Evolutionary conservation across 2,329 filamentous ascomycete species (phyloP), one percentile per base, ranked within the genome.

Genomic region (Malbranchea cinnamomea): DNA sequence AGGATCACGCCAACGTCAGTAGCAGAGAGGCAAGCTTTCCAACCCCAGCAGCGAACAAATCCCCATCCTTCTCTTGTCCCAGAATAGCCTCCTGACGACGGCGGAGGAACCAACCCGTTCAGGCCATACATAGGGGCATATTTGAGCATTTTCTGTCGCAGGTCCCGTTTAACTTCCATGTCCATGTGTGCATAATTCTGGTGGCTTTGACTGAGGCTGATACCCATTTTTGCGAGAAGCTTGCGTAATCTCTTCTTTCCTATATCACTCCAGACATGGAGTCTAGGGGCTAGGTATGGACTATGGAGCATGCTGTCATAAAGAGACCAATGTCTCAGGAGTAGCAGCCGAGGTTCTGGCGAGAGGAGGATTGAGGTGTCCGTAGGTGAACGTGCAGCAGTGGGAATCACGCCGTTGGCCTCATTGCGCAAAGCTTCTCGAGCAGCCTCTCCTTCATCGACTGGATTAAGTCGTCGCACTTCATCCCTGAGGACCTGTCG

Each of bases 281-380:
- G 67, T 18, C 83, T 72, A 3, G 87, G 82, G 36, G 91, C 87
- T 4, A 98, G 70, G 47, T 94, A 95, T 0, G 87, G 85, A 0
- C 85, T 94, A 52, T 98, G 89, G 8, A 95, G 67, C 89, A 98
- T 95, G 52, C 84, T 93, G 48, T 98, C 89, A 53, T 95, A 95
- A 9, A 98, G 63, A 43, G 83, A 93, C 89, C 89, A 98, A 52
- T 98, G 89, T 19, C 89, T 68, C 31, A 95, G 81, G 0, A 98
- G 69, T 15, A 95, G 68, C 42, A 98, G 93, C 23, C 81, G 78
- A 6, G 89, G 91, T 48, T 98, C 89, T 0, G 89, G 89, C 0
- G 85, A 93, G 22, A 98, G 62, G 13, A 85, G 75, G 41, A 98
- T 95, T 29, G 83, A 79, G 6, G 74, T 91, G 53, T 98, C 89